Evolutionary conservation across 169 alveolate species (phyloP).

Genomic region (Eimeria sp.): DNA sequence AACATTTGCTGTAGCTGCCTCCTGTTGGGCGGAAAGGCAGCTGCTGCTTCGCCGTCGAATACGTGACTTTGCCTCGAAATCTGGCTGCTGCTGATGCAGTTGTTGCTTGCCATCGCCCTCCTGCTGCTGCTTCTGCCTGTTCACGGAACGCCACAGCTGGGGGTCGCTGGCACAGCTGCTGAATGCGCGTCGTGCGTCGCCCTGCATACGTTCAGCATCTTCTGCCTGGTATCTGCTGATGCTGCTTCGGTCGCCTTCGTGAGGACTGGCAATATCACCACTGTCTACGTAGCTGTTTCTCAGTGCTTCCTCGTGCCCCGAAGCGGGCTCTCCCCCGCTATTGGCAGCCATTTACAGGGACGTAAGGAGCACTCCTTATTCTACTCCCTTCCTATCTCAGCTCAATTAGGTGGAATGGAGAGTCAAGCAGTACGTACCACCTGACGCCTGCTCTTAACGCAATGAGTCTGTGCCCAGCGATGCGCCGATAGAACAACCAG

Average conservation of each 20-base stretch:
- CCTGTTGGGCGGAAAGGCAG: neutral
- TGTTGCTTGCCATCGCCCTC: neutral
- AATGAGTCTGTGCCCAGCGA: neutral
- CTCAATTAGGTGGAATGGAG: neutral
- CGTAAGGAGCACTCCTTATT: neutral
- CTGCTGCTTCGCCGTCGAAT: conserved; percentile 66
- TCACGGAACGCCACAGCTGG: conserved; percentile 55
- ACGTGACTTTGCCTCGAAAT: neutral
- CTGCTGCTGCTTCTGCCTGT: conserved; percentile 24
- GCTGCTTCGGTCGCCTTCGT: neutral
- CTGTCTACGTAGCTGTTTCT: neutral
- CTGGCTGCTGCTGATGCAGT: neutral
- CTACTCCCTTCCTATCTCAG: neutral
- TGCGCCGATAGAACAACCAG: neutral
- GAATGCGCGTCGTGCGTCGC: conserved; percentile 34
- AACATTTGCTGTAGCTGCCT: conserved; percentile 10
- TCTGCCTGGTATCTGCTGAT: neutral
- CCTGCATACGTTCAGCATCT: neutral
- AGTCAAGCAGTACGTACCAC: neutral
- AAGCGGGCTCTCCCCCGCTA: neutral
- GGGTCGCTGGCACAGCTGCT: conserved; percentile 68
- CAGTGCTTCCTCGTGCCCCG: conserved; percentile 27
- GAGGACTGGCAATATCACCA: neutral
- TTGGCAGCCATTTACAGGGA: neutral
- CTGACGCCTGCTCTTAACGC: neutral